Conservation (phyloP, 257 asterid genomes). For the Fraxinus pennsylvanica region DNA sequence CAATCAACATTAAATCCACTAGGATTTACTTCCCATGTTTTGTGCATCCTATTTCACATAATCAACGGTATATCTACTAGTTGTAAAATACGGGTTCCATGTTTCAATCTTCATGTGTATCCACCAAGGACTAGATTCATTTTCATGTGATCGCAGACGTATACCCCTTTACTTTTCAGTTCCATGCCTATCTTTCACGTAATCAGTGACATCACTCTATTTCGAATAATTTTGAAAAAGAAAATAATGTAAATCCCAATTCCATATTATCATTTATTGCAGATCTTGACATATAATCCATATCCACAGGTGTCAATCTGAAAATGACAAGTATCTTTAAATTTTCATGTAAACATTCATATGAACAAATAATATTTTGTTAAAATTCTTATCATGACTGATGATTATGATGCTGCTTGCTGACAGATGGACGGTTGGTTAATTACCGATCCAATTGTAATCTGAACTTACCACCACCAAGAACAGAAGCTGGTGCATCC, state of each 20-base stretch:
- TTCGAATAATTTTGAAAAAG: not conserved
- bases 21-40: not conserved
- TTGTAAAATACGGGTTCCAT: not conserved
- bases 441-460: constrained; percentile 33
- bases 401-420: constrained; percentile 26
- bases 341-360: not conserved
- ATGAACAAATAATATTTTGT: not conserved
- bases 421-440: constrained; percentile 47
- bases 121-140: not conserved
- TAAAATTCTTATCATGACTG: not conserved
- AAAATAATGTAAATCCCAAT: not conserved
- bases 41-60: not conserved
- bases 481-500: constrained; percentile 40
- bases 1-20: not conserved
- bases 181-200: not conserved
- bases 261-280: not conserved
- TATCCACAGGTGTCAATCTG: not conserved
- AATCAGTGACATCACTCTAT: not conserved
- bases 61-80: not conserved
- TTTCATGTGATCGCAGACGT: not conserved
- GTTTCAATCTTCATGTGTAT: not conserved
- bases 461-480: constrained; percentile 41
- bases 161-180: not conserved
- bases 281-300: not conserved
- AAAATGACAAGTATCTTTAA: not conserved